phyloP scores from a whole-genome alignment of 805 yeast genomes.

The Lachancea cidri region DNA sequence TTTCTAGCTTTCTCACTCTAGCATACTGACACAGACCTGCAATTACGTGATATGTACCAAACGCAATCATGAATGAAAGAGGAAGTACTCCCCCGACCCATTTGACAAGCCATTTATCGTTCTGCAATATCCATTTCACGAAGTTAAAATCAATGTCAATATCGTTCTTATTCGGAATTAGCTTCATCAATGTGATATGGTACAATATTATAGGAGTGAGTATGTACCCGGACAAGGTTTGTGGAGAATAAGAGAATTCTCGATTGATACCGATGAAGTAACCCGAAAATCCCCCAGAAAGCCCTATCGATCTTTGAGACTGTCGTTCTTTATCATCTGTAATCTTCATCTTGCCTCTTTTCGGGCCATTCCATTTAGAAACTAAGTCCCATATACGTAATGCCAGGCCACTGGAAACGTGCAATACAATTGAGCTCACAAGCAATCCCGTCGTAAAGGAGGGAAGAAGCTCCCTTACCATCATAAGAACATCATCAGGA shows the following conservation, averaged over 20 bases:
- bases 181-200: conserved; percentile 20
- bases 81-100: conserved; percentile 23
- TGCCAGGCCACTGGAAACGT: conserved; percentile 12
- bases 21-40: conserved; percentile 23
- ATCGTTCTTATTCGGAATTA: conserved; percentile 13
- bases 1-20: conserved; percentile 14
- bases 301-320: conserved; percentile 20
- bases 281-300: conserved; percentile 24
- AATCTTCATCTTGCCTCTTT: conserved; percentile 8
- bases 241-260: conserved; percentile 18
- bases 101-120: conserved; percentile 14
- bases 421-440: conserved; percentile 9
- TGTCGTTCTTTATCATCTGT: conserved; percentile 13
- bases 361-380: conserved; percentile 2
- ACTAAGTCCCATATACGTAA: conserved; percentile 13
- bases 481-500: conserved; percentile 25
- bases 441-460: conserved; percentile 17
- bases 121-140: conserved; percentile 22
- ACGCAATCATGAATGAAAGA: conserved; percentile 15
- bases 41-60: conserved; percentile 22
- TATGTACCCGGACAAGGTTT: conserved; percentile 20
- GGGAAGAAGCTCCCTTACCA: conserved; percentile 22
- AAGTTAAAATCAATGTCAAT: conserved; percentile 19
- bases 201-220: conserved; percentile 17
- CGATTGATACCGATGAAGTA: conserved; percentile 21